These are phyloP conservation scores for Solanum hybrid DNA, from an alignment of 305 asterid genomes.

Conservation along the genomic window DNA sequence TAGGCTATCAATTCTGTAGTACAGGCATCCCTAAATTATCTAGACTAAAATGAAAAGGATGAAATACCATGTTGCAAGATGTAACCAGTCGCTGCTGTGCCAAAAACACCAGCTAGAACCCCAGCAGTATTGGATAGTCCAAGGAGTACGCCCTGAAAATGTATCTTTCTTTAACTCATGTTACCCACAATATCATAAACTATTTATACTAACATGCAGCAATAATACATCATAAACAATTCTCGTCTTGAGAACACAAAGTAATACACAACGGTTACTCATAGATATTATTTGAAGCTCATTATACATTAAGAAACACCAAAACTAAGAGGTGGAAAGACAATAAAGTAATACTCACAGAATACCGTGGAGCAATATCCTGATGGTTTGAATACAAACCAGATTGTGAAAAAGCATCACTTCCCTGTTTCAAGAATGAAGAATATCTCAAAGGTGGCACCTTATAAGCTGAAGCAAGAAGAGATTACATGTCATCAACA, in stretches of 20 bases:
- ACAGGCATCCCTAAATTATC: background rate
- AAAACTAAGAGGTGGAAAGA: background rate
- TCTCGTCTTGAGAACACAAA: background rate
- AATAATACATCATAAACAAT: background rate
- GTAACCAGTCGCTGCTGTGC: slow-evolving; percentile 89
- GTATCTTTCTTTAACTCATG: background rate
- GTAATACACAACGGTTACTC: background rate
- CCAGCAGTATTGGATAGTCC: slow-evolving; percentile 93
- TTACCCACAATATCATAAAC: background rate
- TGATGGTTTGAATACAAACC: slow-evolving; percentile 88
- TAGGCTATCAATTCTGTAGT: background rate
- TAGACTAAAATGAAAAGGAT: background rate
- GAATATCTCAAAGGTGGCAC: background rate
- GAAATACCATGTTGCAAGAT: slow-evolving; percentile 78
- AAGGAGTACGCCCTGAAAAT: slow-evolving; percentile 67
- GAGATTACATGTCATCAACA: background rate
- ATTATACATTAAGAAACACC: background rate
- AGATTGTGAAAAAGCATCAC: slow-evolving; percentile 88
- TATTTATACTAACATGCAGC: background rate
- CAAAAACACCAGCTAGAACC: slow-evolving; percentile 85
- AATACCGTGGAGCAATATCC: slow-evolving; percentile 87
- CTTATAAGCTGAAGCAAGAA: background rate
- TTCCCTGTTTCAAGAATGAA: slow-evolving; percentile 41
- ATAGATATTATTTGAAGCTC: background rate
- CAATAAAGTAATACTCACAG: slow-evolving; percentile 38